Conservation (phyloP, 805 yeast species). For the Teunomyces funiuensis region DNA sequence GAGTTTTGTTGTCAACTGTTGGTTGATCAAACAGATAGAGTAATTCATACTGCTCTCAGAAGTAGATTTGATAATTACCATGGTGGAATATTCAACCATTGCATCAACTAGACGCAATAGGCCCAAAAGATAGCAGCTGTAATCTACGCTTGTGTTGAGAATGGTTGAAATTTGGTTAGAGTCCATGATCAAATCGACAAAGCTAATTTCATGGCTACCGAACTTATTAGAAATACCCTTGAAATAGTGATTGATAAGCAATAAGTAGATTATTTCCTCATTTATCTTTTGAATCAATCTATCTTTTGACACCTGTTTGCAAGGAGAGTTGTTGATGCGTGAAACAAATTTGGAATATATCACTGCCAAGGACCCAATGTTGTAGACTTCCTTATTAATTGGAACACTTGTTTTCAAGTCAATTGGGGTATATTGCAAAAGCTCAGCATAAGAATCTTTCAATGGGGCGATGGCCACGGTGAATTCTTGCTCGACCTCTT, state of each 20-base stretch:
- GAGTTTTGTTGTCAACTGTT: constrained; percentile 20
- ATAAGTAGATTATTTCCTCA: constrained; percentile 21
- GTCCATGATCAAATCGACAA: constrained; percentile 19
- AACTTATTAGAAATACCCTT: constrained; percentile 12
- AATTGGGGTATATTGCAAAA: neutral
- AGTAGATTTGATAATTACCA: constrained; percentile 21
- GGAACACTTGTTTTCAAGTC: no score
- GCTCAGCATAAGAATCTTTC: constrained; percentile 12
- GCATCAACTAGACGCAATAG: constrained; percentile 21
- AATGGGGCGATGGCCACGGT: constrained; percentile 12
- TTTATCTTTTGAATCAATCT: constrained; percentile 16
- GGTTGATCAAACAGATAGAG: constrained; percentile 21
- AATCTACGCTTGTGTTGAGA: constrained; percentile 16
- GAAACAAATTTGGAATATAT: neutral
- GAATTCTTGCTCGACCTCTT: constrained; percentile 15
- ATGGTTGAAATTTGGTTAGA: constrained; percentile 17
- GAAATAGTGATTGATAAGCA: constrained; percentile 20
- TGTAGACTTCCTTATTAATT: neutral
- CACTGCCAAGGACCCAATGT: neutral
- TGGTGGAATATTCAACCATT: constrained; percentile 26
- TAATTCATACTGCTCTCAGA: constrained; percentile 12
- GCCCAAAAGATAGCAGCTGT: constrained; percentile 21
- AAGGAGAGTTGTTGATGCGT: neutral
- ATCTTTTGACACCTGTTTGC: constrained; percentile 18
- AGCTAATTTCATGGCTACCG: neutral